Evolutionary conservation across 176 grass and related monocot species (phyloP).

Genomic region (Juncus effusus): DNA sequence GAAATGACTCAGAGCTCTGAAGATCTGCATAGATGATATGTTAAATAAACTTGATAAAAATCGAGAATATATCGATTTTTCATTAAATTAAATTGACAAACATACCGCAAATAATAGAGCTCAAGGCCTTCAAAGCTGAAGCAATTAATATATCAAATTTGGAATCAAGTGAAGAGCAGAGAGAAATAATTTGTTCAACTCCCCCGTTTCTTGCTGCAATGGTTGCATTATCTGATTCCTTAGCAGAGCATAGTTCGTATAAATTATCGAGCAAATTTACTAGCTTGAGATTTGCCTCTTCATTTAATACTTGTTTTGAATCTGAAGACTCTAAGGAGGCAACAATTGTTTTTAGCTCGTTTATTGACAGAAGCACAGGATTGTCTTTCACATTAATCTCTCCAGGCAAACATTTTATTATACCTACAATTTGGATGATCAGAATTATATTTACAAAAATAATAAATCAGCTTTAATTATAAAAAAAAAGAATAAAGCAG

Average conservation of each 20-base stretch:
- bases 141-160: conserved; percentile 39
- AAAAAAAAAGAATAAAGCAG: not conserved
- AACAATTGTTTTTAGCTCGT: conserved; percentile 50
- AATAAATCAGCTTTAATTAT: too few relatives aligned
- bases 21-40: conserved; percentile 55
- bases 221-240: conserved; percentile 55
- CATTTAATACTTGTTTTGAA: conserved; percentile 4
- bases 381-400: conserved; percentile 45
- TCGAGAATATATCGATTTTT: not conserved
- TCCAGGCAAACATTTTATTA: conserved; percentile 70
- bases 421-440: conserved; percentile 41
- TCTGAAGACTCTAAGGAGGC: conserved; percentile 22
- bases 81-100: not conserved
- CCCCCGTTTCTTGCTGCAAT: conserved; percentile 61
- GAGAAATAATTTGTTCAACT: conserved; percentile 47
- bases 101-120: conserved; percentile 69
- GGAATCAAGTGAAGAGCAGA: conserved; percentile 58
- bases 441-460: not conserved
- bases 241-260: conserved; percentile 43
- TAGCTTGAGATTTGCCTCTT: conserved; percentile 33
- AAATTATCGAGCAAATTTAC: conserved; percentile 52
- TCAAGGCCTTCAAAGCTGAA: conserved; percentile 56
- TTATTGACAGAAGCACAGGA: conserved; percentile 57
- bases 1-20: conserved; percentile 62
- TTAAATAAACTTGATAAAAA: not conserved